Percentiles rank a stretch among this genome's conserved stretches.
These are phyloP conservation scores for Circinella umbellata DNA, from an alignment of 371 early-diverging fungal species.

Conservation along the genomic window DNA sequence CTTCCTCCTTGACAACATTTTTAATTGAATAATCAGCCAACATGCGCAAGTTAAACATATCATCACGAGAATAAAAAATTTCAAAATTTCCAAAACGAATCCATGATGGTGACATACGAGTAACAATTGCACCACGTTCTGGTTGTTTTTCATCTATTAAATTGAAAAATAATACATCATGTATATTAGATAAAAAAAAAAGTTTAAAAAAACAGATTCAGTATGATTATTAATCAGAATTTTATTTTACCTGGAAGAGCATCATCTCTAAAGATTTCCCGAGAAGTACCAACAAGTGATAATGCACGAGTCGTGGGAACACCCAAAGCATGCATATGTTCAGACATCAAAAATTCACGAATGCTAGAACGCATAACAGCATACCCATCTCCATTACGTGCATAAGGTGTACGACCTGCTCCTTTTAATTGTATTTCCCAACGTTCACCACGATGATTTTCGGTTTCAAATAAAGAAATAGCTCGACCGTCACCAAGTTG, in stretches of 20 bases:
- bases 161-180: too few species aligned
- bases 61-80: constrained; percentile 71
- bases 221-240: too few species aligned
- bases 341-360: constrained; percentile 86
- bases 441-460: constrained; percentile 39
- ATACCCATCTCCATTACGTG: constrained; percentile 88
- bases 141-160: constrained; percentile 30
- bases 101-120: constrained; percentile 83
- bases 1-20: constrained; percentile 38
- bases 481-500: constrained; percentile 92
- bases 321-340: constrained; percentile 76
- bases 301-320: constrained; percentile 85
- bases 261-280: constrained; percentile 73
- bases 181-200: too few species aligned
- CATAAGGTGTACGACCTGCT: constrained; percentile 86
- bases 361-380: constrained; percentile 83
- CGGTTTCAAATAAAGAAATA: constrained; percentile 71
- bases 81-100: constrained; percentile 92
- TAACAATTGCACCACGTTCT: constrained; percentile 80
- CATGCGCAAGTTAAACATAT: constrained; percentile 54
- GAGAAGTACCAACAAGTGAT: constrained; percentile 64
- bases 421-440: constrained; percentile 91
- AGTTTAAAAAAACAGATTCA: too few species aligned
- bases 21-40: constrained; percentile 77
- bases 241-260: constrained; percentile 26